Evolutionary conservation across 148 eudicot species (phyloP), one percentile per base, ranked within the genome.

Genomic region (Cornus florida): DNA sequence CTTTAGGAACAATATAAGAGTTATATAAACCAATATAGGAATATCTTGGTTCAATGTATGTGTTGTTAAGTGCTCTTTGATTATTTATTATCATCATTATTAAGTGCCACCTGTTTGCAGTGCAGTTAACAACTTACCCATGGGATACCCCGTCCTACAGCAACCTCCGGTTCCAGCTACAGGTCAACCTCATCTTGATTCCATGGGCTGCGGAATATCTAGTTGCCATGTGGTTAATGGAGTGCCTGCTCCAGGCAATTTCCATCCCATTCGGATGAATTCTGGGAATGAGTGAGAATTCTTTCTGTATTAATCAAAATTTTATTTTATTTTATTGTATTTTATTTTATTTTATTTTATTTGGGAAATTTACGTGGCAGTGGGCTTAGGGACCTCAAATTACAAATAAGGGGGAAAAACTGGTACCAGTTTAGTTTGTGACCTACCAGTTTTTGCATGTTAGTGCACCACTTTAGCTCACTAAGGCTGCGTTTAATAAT

Each of bases 91-190:
- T 82, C 69, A 79, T 74, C 71, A 68, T 81, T 85, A 75, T 81
- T 91, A 71, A 84, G 71, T 80, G 69, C 50, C 76, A 41, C 72
- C 79, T 74, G 32, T 89, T 73, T 86, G 80, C 83, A 80, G 86
- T 87, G 90, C 97, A 96, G 99, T 90, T 83, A 94, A 93, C 90
- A 96, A 91, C 83, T 80, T 96, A 83, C 98, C 99, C 9, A 93
- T 96, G 95, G 99, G 99, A 81, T 96, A 96, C 90, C 99, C 99
- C 6, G 98, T 93, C 77, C 87, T 96, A 56, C 99, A 85, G 67
- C 97, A 90, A 70, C 93, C 92, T 72, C 94, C 92, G 65, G 76
- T 92, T 62, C 89, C 93, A 53, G 92, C 92, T 77, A 79, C 97
- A 73, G 99, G 99, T 64, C 98, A 92, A 76, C 95, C 97, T 78